Evolutionary conservation across 441 rosid genomes (phyloP).

Genomic region (Rhodomyrtus psidioides): DNA sequence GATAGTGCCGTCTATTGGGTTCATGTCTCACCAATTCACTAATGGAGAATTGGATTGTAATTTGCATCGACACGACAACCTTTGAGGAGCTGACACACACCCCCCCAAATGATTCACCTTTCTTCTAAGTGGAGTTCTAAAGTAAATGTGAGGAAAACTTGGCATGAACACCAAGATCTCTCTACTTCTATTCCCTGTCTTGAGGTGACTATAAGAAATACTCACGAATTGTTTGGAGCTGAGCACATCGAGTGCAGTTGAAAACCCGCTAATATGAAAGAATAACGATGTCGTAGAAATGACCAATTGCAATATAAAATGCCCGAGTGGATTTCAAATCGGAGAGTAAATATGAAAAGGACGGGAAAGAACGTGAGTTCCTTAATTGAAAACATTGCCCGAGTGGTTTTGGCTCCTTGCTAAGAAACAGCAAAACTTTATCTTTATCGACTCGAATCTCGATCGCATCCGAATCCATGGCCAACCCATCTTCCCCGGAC

Average conservation of each 20-base stretch:
- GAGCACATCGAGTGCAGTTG: background rate
- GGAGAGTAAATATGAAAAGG: background rate
- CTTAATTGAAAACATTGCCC: background rate
- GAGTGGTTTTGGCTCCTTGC: too few relatives aligned
- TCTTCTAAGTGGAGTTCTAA: background rate
- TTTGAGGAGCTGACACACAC: background rate
- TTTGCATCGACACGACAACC: rapidly evolving
- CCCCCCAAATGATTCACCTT: background rate
- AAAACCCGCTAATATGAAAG: background rate
- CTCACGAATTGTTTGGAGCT: rapidly evolving
- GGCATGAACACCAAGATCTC: background rate
- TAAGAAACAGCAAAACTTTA: background rate
- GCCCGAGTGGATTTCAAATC: rapidly evolving
- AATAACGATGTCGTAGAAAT: background rate
- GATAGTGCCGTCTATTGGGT: background rate
- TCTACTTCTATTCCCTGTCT: background rate
- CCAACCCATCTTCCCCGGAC: background rate
- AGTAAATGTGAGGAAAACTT: background rate
- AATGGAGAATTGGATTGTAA: background rate
- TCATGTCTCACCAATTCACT: background rate
- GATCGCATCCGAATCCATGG: rapidly evolving
- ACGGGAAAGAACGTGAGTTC: background rate
- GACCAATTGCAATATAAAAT: background rate
- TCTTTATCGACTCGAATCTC: rapidly evolving
- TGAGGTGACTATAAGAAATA: background rate